Conservation (phyloP, 306 rosid genomes). For the Pterocarpus santalinus region DNA sequence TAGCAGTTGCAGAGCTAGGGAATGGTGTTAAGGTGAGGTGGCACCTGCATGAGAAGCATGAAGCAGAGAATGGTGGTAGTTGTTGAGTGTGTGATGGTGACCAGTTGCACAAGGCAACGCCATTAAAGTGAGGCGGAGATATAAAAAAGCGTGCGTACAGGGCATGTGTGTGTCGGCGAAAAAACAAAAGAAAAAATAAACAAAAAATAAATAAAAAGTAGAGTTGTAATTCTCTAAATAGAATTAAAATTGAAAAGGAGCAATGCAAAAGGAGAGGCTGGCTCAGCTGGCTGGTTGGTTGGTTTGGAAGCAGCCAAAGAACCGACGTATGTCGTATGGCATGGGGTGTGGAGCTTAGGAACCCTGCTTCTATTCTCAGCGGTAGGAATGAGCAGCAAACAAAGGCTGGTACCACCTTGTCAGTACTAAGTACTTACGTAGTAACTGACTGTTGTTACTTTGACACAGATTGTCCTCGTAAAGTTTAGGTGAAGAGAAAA, state of each 20-base stretch:
- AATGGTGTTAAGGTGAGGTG: slow-evolving; percentile 48
- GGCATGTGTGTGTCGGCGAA: slow-evolving; percentile 70
- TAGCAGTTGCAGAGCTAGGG: slow-evolving; percentile 1
- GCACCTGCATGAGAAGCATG: slow-evolving; percentile 43
- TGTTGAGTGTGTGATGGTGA: slow-evolving; percentile 55
- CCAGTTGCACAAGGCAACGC: slow-evolving; percentile 58
- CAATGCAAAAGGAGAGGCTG: not conserved
- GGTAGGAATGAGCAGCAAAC: no score
- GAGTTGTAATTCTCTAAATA: not conserved
- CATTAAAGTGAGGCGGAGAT: slow-evolving; percentile 72
- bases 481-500: no score
- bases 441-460: no score
- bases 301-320: not conserved
- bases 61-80: not conserved
- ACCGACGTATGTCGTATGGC: no score
- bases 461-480: no score
- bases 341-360: no score
- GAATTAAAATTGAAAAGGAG: no score
- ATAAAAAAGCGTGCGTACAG: slow-evolving; percentile 44
- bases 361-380: no score
- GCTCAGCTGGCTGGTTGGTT: not conserved
- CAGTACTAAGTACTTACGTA: no score
- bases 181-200: not conserved
- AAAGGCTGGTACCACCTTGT: no score
- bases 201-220: no score